Conservation (phyloP, 139 green algal genomes). For the Coelastrella sp. region DNA sequence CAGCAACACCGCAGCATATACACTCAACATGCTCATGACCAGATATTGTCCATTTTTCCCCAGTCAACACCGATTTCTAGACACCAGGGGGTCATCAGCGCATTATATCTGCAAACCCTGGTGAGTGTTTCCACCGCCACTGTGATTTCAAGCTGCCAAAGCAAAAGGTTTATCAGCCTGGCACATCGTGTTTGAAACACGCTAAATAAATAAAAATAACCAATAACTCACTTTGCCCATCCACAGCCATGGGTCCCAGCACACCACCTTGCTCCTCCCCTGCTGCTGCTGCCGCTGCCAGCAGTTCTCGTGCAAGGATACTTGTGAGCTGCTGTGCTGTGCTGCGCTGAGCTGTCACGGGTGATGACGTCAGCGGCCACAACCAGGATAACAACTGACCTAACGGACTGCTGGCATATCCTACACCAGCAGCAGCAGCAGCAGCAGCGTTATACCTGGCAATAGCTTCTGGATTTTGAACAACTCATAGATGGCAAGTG, state of each 20-base stretch:
- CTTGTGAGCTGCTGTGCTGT: conserved; percentile 20
- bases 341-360: neutral
- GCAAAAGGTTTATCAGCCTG: too few relatives aligned
- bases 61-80: too few relatives aligned
- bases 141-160: too few relatives aligned
- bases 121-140: too few relatives aligned
- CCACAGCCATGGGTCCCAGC: neutral
- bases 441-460: too few relatives aligned
- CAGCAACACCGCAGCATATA: too few relatives aligned
- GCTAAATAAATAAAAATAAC: neutral
- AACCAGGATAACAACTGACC: conserved; percentile 11
- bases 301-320: conserved; percentile 19
- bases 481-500: neutral
- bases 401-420: neutral
- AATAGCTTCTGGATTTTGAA: too few relatives aligned
- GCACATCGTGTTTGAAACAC: too few relatives aligned
- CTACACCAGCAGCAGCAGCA: neutral
- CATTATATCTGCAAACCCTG: too few relatives aligned
- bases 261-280: neutral
- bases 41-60: too few relatives aligned
- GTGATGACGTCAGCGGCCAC: conserved; percentile 9
- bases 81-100: too few relatives aligned
- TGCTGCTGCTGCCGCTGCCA: neutral
- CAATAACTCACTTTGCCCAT: neutral
- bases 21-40: too few relatives aligned